phyloP scores from a whole-genome alignment of 768 basidiomycete genomes.

The Tricholoma matsutake region DNA sequence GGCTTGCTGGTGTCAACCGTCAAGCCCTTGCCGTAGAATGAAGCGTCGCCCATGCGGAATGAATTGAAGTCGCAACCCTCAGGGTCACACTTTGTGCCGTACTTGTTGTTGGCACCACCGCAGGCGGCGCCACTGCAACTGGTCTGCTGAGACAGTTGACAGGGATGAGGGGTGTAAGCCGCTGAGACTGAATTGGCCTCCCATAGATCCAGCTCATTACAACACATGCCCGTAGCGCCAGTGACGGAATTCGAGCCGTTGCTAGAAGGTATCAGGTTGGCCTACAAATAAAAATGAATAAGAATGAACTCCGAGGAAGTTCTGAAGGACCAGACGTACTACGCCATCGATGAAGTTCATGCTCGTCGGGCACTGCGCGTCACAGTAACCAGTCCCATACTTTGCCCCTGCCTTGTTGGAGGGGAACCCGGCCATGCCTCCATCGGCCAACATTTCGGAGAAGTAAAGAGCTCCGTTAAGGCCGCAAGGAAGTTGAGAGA shows the following conservation, averaged over 20 bases:
- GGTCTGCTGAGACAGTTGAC: slow-evolving; percentile 28
- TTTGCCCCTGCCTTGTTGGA: slow-evolving; percentile 53
- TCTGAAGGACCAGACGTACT: slow-evolving; percentile 25
- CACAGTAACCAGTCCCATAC: slow-evolving; percentile 63
- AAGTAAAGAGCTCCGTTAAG: slow-evolving; percentile 66
- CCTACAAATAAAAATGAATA: slow-evolving; percentile 20
- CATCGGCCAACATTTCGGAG: slow-evolving; percentile 55
- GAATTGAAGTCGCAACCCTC: slow-evolving; percentile 47
- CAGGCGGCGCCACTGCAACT: slow-evolving; percentile 32
- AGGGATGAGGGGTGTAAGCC: slow-evolving; percentile 42
- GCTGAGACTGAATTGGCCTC: slow-evolving; percentile 40
- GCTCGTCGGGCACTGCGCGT: slow-evolving; percentile 61
- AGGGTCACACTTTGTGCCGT: slow-evolving; percentile 36
- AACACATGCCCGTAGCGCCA: slow-evolving; percentile 36
- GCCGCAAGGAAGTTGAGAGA: slow-evolving; percentile 36
- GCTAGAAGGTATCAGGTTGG: slow-evolving; percentile 24
- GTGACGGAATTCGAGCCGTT: slow-evolving; percentile 36
- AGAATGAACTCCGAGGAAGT: not conserved
- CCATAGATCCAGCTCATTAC: slow-evolving; percentile 44
- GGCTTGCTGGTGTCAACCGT: slow-evolving; percentile 35
- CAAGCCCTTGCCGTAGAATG: slow-evolving; percentile 34
- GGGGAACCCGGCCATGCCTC: slow-evolving; percentile 43
- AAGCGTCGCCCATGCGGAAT: slow-evolving; percentile 37
- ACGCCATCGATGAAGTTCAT: slow-evolving; percentile 61
- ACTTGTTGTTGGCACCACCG: slow-evolving; percentile 24